Percentiles rank a stretch among this genome's conserved stretches.
These are phyloP conservation scores for Parathielavia appendiculata DNA, from an alignment of 495 filamentous ascomycete species.

Conservation along the genomic window DNA sequence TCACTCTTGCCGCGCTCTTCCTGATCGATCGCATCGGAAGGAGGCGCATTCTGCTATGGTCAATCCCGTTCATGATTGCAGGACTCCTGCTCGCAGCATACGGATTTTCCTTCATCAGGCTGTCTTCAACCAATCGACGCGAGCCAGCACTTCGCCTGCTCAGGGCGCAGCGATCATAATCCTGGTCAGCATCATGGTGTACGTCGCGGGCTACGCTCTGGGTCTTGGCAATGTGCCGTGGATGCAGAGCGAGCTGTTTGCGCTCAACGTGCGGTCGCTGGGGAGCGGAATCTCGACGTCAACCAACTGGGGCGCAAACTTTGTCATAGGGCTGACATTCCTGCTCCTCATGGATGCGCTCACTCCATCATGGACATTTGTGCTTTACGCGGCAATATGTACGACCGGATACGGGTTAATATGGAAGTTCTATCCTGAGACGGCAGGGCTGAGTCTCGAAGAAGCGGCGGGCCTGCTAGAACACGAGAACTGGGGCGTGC, in stretches of 20 bases:
- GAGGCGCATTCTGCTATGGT: conserved; percentile 72
- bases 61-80: conserved; percentile 76
- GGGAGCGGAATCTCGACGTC: conserved; percentile 80
- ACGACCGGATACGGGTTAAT: conserved; percentile 58
- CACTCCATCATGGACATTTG: conserved; percentile 72
- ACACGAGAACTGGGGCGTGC: conserved; percentile 66
- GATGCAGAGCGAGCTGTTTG: conserved; percentile 90
- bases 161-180: conserved; percentile 51
- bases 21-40: conserved; percentile 79
- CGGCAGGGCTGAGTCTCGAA: conserved; percentile 73
- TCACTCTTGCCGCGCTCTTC: conserved; percentile 70
- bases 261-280: conserved; percentile 72
- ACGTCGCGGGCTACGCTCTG: conserved; percentile 77
- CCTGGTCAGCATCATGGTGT: conserved; percentile 67
- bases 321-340: conserved; percentile 82
- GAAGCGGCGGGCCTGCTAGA: conserved; percentile 70
- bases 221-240: conserved; percentile 91
- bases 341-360: conserved; percentile 77
- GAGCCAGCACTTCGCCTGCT: conserved; percentile 15
- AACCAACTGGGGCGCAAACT: conserved; percentile 86
- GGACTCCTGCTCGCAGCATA: conserved; percentile 63
- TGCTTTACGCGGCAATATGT: conserved; percentile 67
- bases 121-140: conserved; percentile 27
- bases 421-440: conserved; percentile 78
- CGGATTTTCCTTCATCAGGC: conserved; percentile 58